Percentiles rank a stretch among this genome's conserved stretches.
These are phyloP conservation scores for Candida stauntonica DNA, from an alignment of 805 yeast species.

Conservation along the genomic window DNA sequence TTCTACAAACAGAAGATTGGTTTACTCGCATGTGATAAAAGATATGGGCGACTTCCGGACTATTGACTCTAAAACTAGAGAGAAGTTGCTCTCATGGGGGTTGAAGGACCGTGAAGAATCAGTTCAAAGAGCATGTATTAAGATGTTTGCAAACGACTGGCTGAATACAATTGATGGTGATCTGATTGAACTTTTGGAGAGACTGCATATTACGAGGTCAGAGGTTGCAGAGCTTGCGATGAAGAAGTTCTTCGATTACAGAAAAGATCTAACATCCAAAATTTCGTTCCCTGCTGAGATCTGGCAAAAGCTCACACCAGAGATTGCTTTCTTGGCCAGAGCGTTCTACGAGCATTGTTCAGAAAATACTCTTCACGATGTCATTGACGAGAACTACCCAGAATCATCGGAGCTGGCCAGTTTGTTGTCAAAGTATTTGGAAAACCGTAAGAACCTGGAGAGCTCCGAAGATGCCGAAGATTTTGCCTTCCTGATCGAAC, in stretches of 20 bases:
- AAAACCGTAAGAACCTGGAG: conserved; percentile 35
- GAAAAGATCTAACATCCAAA: conserved; percentile 58
- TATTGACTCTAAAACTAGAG: conserved; percentile 53
- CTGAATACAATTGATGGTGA: conserved; percentile 62
- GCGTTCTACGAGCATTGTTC: conserved; percentile 62
- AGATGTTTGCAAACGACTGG: conserved; percentile 73
- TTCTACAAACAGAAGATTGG: conserved; percentile 62
- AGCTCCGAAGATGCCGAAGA: conserved; percentile 45
- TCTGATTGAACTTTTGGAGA: conserved; percentile 63
- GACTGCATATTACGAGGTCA: conserved; percentile 65
- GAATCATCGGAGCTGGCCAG: conserved; percentile 71
- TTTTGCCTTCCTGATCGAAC: conserved; percentile 69
- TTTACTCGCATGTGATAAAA: conserved; percentile 64
- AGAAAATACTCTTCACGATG: conserved; percentile 44
- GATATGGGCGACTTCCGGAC: conserved; percentile 60
- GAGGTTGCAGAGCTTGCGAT: conserved; percentile 66
- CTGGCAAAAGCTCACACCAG: conserved; percentile 71
- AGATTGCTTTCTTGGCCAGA: conserved; percentile 67
- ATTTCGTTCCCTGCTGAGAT: conserved; percentile 58
- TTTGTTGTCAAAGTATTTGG: conserved; percentile 51
- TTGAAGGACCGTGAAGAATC: conserved; percentile 75
- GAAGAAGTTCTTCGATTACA: conserved; percentile 52
- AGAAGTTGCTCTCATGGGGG: conserved; percentile 76
- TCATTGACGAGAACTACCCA: conserved; percentile 68
- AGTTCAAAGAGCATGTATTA: conserved; percentile 68